Evolutionary conservation across 2,329 filamentous ascomycete genomes (phyloP), one percentile per base, ranked within the genome.

Genomic region (Aspergillus floridensis): DNA sequence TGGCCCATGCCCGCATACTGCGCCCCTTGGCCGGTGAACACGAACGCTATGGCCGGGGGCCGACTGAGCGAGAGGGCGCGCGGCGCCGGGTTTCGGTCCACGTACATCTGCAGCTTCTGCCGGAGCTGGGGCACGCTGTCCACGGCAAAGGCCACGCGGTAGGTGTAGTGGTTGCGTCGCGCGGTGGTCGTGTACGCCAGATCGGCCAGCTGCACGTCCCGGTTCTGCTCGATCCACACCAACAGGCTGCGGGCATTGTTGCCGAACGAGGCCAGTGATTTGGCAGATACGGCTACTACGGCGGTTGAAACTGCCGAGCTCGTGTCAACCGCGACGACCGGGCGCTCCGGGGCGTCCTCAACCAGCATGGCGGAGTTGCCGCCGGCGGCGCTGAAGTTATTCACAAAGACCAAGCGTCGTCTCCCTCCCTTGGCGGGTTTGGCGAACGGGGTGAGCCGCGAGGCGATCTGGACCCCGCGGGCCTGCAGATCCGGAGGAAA

Each of bases 321-420:
- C 26, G 26, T 10, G 26, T 29, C 7, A 0, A 29, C 26, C 7
- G 7, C 26, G 26, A 3, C 26, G 1, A 7, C 7, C 7, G 26
- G 26, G 1, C 26, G 26, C 26, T 29, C 26, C 7, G 26, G 84
- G 81, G 0, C 86, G 87, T 73, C 90, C 90, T 21, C 88, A 88
- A 62, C 88, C 88, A 56, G 87, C 86, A 5, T 88, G 88, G 65
- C 83, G 83, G 68, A 89, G 73, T 91, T 91, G 7, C 88, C 88
- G 56, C 88, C 88, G 29, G 88, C 86, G 1, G 88, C 89, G 62
- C 83, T 83, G 68, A 90, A 91, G 72, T 88, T 90, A 77, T 91
- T 91, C 62, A 89, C 72, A 22, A 79, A 72, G 0, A 79, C 76
- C 16, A 16, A 16, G 32, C 32, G 11, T 5, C 6, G 72, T 70